Base-by-base conservation (phyloP, 2,329 filamentous ascomycete genomes). In the Aotearoamyces nothofagi region DNA sequence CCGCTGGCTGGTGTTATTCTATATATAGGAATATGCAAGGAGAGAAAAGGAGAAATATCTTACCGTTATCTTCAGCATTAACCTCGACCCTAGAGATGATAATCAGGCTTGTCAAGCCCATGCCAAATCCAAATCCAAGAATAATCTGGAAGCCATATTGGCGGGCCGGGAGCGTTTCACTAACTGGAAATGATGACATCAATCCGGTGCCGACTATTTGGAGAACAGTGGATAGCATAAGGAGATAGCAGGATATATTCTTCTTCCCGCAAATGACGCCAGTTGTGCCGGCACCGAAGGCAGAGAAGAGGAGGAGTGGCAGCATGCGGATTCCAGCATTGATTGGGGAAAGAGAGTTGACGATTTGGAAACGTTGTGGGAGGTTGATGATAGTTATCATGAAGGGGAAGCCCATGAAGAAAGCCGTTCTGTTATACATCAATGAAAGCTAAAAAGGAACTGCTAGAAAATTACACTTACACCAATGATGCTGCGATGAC, bases 291-390 rank as follows among this genome's bases (percentile, higher is more conserved):
- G 66, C 69, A 1, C 68, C 69, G 5, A 66, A 42, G 0, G 69
- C 63, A 25, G 64, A 69, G 4, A 62, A 53, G 2, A 60, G 62
- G 1, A 73, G 58, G 49, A 73, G 55, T 0, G 69, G 69, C 11
- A 73, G 52, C 8, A 72, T 54, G 27, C 69, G 64, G 4, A 71
- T 44, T 4, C 68, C 66, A 1, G 67, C 65, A 44, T 56, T 57
- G 16, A 72, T 52, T 0, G 65, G 55, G 15, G 51, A 56, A 27
- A 70, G 56, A 5, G 51, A 51, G 34, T 69, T 63, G 31, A 70
- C 59, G 22, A 73, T 63, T 35, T 73, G 68, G 30, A 70, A 69
- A 4, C 65, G 54, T 39, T 72, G 64, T 1, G 69, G 68, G 5
- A 74, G 57, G 22, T 63, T 57, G 31, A 72, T 58, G 9, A 65